Evolutionary conservation across 1,139 yeast species (phyloP).

Genomic region (Groenewaldozyma sp.): DNA sequence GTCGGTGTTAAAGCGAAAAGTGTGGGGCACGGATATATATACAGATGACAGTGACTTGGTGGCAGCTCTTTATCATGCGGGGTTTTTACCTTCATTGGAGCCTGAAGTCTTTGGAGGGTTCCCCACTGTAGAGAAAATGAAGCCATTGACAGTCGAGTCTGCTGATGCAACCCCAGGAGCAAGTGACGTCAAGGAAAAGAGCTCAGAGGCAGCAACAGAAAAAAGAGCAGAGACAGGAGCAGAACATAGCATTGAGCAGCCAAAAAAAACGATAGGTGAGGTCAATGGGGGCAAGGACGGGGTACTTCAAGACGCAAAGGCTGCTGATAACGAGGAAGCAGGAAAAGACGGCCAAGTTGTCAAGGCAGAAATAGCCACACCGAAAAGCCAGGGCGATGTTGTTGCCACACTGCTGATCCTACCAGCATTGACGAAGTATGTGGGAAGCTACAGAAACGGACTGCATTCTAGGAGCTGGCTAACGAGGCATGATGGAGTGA

Average conservation of each 20-base stretch:
- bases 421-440: slow-evolving; percentile 56
- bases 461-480: slow-evolving; percentile 69
- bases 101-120: slow-evolving; percentile 2
- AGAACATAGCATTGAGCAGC: slow-evolving; percentile 4
- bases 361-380: slow-evolving; percentile 5
- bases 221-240: not conserved
- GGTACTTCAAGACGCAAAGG: not conserved
- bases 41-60: slow-evolving; percentile 89
- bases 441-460: slow-evolving; percentile 57
- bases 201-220: slow-evolving; percentile 6
- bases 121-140: slow-evolving; percentile 3
- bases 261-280: slow-evolving; percentile 2
- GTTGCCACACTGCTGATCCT: slow-evolving; percentile 61
- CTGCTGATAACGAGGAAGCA: not conserved
- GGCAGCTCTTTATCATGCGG: slow-evolving; percentile 64
- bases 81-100: slow-evolving; percentile 44
- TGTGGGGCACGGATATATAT: slow-evolving; percentile 92
- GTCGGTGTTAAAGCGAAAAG: slow-evolving; percentile 41
- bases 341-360: slow-evolving; percentile 1
- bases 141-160: slow-evolving; percentile 2
- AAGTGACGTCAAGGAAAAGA: slow-evolving; percentile 1
- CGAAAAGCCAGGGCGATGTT: slow-evolving; percentile 38
- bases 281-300: slow-evolving; percentile 1
- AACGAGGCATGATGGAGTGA: slow-evolving; percentile 58
- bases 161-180: not conserved